These are phyloP conservation scores for Ehretia macrophylla DNA, from an alignment of 257 asterid species.

Conservation along the genomic window DNA sequence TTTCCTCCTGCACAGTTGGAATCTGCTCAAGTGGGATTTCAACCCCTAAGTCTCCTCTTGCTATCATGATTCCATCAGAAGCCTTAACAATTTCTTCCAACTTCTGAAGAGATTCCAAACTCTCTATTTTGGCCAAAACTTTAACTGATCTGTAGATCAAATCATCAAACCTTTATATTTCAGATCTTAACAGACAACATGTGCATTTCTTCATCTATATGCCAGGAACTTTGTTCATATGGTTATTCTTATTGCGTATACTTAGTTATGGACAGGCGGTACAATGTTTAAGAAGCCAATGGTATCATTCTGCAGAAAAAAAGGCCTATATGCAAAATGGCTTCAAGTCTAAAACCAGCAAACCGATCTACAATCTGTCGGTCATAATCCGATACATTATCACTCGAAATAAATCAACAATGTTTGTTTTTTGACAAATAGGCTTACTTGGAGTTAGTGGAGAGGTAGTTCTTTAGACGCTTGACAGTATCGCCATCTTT, in stretches of 20 bases:
- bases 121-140: constrained; percentile 83
- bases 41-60: constrained; percentile 95
- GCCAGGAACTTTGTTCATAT: too few species aligned
- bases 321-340: too few species aligned
- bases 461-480: constrained; percentile 54
- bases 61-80: constrained; percentile 86
- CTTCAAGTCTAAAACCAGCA: too few species aligned
- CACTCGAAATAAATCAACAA: neutral
- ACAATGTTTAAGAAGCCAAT: too few species aligned
- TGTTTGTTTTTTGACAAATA: neutral
- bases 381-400: neutral
- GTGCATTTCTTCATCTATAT: too few species aligned
- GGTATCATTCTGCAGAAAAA: too few species aligned
- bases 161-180: constrained; percentile 7
- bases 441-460: constrained; percentile 52
- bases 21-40: constrained; percentile 84
- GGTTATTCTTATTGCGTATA: too few species aligned
- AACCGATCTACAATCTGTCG: too few species aligned
- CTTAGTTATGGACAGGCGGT: too few species aligned
- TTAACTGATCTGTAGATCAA: constrained; percentile 44
- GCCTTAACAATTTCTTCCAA: constrained; percentile 66
- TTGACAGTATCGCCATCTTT: constrained; percentile 59
- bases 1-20: constrained; percentile 66
- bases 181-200: neutral
- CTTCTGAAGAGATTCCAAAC: constrained; percentile 57